Evolutionary conservation across 176 grass and related monocot species (phyloP).

Genomic region (Olyra latifolia): DNA sequence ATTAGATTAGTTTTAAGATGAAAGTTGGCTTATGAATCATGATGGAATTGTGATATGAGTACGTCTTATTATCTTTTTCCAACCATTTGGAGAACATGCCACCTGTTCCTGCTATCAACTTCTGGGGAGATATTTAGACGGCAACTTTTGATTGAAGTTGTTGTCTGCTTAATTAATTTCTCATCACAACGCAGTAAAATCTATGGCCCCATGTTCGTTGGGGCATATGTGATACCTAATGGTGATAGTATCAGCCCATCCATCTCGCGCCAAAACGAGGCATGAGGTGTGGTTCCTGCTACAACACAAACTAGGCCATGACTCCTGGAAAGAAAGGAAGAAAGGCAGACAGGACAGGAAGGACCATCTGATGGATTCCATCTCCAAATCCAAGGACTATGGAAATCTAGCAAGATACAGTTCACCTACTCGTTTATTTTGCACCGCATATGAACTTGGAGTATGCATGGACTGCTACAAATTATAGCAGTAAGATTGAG

Average conservation of each 20-base stretch:
- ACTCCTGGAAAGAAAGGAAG: constrained; percentile 2
- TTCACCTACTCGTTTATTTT: constrained; percentile 6
- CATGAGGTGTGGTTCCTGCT: neutral
- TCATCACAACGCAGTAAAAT: neutral
- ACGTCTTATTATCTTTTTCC: neutral
- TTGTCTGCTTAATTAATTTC: neutral
- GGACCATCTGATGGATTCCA: neutral
- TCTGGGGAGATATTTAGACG: neutral
- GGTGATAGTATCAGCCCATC: neutral
- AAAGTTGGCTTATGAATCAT: neutral
- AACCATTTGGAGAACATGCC: neutral
- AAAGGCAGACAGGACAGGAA: no score
- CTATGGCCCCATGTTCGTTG: neutral
- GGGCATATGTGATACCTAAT: no score
- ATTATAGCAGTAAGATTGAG: no score
- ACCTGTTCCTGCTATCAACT: neutral
- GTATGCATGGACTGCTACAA: no score
- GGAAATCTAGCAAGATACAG: neutral
- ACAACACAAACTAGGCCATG: neutral
- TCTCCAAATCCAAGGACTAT: neutral
- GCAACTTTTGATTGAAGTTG: neutral
- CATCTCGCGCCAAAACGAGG: neutral
- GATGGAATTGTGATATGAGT: neutral
- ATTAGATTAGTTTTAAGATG: neutral
- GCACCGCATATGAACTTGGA: no score